Base-by-base conservation (phyloP, 768 basidiomycete genomes). In the Rhizopogon vinicolor region DNA sequence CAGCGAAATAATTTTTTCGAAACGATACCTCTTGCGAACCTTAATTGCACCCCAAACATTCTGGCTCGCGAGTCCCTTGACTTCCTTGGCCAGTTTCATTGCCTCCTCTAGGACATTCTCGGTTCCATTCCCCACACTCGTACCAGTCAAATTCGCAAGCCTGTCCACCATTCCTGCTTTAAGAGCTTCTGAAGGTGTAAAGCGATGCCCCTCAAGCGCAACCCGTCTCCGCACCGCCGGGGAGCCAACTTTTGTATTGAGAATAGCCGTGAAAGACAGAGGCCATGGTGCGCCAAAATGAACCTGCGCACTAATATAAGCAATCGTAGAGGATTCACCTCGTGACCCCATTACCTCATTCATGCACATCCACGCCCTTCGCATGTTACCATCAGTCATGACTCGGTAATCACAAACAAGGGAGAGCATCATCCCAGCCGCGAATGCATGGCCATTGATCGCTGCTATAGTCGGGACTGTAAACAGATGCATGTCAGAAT, bases 291-390 rank as follows among this genome's bases (percentile, higher is more conserved):
- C 91, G 50, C 91, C 91, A 62, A 95, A 93, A 65, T 87, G 85
- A 42, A 93, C 73, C 87, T 90, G 53, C 9, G 51, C 9, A 25
- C 41, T 25, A 25, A 5, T 6, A 9, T 41, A 35, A 35, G 16
- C 56, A 55, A 25, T 18, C 29, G 2, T 49, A 16, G 41, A 44
- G 16, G 8, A 41, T 43, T 10, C 25, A n/a, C 7, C 7, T 40
- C 44, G 2, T 2, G 31, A 22, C 6, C 13, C 19, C 9, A 40
- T 19, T 56, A 90, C 88, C 75, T 96, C 94, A 65, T 96, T 98
- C 93, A 97, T 96, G 67, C 86, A 91, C 51, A 91, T 71, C 88
- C 92, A 94, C 1, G 88, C 86, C 63, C 86, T 84, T 31, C 85
- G 85, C 61, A 78, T 81, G 62, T 76, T 85, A 14, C 87, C 93